phyloP scores from a whole-genome alignment of 164 flowering plant species.

The Tetrastigma voinierianum region DNA sequence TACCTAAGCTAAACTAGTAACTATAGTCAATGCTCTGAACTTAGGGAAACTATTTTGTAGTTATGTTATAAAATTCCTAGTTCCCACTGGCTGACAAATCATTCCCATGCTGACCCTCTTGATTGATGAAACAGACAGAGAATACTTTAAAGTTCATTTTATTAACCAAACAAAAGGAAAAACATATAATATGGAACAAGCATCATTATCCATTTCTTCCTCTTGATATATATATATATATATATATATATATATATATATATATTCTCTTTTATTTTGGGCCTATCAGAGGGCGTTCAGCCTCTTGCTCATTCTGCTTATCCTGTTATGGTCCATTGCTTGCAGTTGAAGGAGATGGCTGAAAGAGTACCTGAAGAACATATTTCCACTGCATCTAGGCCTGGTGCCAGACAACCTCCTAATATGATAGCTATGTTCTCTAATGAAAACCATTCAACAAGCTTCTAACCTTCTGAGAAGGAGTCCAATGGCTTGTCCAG shows the following conservation, averaged over 20 bases:
- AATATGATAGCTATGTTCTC: slow-evolving; percentile 9
- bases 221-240: neutral
- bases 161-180: neutral
- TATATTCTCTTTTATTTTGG: neutral
- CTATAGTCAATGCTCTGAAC: no score
- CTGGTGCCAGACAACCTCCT: slow-evolving; percentile 16
- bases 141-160: no score
- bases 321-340: neutral
- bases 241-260: no score
- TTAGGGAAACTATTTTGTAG: no score
- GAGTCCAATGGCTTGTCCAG: slow-evolving; percentile 31
- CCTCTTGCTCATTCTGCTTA: slow-evolving; percentile 11
- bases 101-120: no score
- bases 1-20: no score
- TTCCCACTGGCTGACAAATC: no score
- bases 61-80: no score
- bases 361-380: slow-evolving; percentile 42
- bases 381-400: slow-evolving; percentile 9
- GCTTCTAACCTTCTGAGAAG: slow-evolving; percentile 26
- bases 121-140: no score
- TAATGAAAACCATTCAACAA: slow-evolving; percentile 29
- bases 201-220: neutral
- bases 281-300: neutral
- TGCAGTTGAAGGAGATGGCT: slow-evolving; percentile 74
- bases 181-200: neutral